Conservation (phyloP, 257 asterid genomes). For the Solanum infundibuliforme region DNA sequence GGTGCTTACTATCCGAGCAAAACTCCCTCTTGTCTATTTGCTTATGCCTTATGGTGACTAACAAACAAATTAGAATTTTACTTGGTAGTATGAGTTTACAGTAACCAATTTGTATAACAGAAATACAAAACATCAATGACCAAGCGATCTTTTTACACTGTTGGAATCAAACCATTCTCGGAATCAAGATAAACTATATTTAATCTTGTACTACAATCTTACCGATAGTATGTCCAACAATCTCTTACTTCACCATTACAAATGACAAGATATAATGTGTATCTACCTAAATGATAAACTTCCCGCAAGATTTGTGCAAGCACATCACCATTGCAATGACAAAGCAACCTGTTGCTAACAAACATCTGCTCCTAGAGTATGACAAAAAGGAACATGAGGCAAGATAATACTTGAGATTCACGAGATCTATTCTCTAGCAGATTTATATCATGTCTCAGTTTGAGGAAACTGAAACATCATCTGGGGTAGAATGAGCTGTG, state of each 20-base stretch:
- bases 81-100: background rate
- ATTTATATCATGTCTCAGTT: background rate
- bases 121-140: background rate
- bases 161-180: background rate
- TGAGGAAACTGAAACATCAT: slow-evolving; percentile 5
- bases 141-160: background rate
- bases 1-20: background rate
- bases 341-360: background rate
- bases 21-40: too few species aligned
- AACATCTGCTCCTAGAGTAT: background rate
- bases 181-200: background rate
- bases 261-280: background rate
- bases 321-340: background rate
- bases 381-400: background rate
- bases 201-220: background rate
- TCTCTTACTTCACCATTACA: background rate
- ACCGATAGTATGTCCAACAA: background rate
- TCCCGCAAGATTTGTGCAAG: background rate
- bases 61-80: background rate
- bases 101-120: background rate
- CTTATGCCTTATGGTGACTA: background rate
- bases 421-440: background rate
- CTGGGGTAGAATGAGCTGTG: slow-evolving; percentile 59
- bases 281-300: background rate
- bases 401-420: background rate